phyloP scores from a whole-genome alignment of 2,329 filamentous ascomycete species.

The Pestalotiopsis fici region DNA sequence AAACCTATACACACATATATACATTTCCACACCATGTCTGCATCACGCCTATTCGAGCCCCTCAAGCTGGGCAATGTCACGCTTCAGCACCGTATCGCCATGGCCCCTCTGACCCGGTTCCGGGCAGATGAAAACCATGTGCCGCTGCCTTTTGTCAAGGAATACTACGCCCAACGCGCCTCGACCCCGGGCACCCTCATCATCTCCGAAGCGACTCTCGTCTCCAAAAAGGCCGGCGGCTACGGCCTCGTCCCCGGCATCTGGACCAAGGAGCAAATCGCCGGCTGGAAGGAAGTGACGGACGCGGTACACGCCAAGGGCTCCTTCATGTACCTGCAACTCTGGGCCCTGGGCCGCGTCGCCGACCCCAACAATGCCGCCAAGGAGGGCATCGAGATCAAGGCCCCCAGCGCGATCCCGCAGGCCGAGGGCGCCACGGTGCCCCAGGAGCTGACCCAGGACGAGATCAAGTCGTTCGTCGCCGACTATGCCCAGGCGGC shows the following conservation, averaged over 20 bases:
- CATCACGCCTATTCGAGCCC: slow-evolving; percentile 37
- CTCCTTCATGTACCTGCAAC: slow-evolving; percentile 59
- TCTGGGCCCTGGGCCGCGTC: slow-evolving; percentile 62
- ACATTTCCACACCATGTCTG: background rate
- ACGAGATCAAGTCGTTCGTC: slow-evolving; percentile 14
- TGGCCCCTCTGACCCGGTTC: slow-evolving; percentile 54
- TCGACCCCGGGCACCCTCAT: slow-evolving; percentile 44
- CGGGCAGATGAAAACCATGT: slow-evolving; percentile 42
- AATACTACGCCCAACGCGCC: slow-evolving; percentile 45
- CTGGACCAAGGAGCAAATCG: slow-evolving; percentile 50
- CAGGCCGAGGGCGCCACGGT: slow-evolving; percentile 5
- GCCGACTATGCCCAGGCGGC: slow-evolving; percentile 20
- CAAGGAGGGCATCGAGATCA: slow-evolving; percentile 26
- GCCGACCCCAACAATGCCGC: slow-evolving; percentile 33
- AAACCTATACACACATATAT: background rate
- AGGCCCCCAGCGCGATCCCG: slow-evolving; percentile 10
- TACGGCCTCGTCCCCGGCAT: slow-evolving; percentile 53
- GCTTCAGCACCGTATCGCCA: slow-evolving; percentile 50
- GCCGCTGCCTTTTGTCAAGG: slow-evolving; percentile 29
- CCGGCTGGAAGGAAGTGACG: slow-evolving; percentile 56
- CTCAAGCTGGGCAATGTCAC: slow-evolving; percentile 42
- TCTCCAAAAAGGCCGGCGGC: slow-evolving; percentile 47
- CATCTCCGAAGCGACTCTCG: slow-evolving; percentile 55
- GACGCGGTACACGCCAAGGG: slow-evolving; percentile 60
- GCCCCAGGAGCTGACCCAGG: slow-evolving; percentile 26